Evolutionary conservation across 208 protist genomes (phyloP).

Genomic region (Dictyostelium gargantuum): DNA sequence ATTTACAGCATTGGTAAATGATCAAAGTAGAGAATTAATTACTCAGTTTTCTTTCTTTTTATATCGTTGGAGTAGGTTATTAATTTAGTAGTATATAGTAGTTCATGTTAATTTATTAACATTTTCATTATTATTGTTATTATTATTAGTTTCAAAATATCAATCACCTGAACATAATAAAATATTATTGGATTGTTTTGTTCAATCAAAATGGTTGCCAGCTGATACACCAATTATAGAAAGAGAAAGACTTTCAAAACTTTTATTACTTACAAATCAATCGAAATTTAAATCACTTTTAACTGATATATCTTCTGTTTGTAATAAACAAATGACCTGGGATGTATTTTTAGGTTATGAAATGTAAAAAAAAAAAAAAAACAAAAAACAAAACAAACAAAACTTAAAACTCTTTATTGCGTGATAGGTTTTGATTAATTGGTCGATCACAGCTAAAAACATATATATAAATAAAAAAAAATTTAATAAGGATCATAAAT

Average conservation of each 20-base stretch:
- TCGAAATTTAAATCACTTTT: slow-evolving; percentile 28
- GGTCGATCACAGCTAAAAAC: too few species aligned
- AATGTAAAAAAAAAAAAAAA: not conserved
- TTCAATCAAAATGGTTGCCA: slow-evolving; percentile 38
- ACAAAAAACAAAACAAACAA: not conserved
- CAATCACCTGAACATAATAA: not conserved
- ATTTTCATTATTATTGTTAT: not conserved
- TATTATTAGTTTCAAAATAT: slow-evolving; percentile 23
- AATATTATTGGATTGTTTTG: not conserved
- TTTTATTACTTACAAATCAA: not conserved
- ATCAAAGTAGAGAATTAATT: not conserved
- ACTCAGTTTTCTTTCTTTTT: not conserved
- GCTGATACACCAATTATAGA: not conserved
- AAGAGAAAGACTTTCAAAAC: slow-evolving; percentile 17
- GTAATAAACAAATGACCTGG: slow-evolving; percentile 14
- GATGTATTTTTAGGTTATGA: slow-evolving; percentile 44
- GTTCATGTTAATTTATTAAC: not conserved
- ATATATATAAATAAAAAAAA: too few species aligned
- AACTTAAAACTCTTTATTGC: too few species aligned
- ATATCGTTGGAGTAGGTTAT: slow-evolving; percentile 17
- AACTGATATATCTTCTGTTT: not conserved
- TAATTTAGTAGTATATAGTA: not conserved
- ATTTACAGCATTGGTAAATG: slow-evolving; percentile 15
- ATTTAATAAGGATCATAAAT: too few species aligned
- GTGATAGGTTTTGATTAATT: too few species aligned